Percentiles rank a stretch among this genome's conserved stretches.
Evolutionary conservation across 225 moss, liverwort and hornwort species (phyloP).

Genomic region (Bryum argenteum): DNA sequence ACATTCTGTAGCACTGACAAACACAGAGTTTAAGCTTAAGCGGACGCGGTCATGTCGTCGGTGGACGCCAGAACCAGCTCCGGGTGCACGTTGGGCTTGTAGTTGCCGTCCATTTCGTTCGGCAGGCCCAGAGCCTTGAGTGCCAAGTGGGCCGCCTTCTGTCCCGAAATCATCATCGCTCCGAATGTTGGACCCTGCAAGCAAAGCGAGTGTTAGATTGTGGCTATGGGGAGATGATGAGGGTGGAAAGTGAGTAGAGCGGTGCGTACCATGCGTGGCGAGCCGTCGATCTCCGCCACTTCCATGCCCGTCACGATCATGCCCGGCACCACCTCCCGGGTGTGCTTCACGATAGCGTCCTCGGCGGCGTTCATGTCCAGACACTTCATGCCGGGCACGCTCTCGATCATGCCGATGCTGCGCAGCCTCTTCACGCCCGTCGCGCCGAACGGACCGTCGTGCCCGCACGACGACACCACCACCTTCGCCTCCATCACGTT

Average conservation of each 20-base stretch:
- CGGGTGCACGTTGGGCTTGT: constrained; percentile 68
- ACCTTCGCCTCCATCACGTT: constrained; percentile 98
- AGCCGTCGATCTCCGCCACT: constrained; percentile 95
- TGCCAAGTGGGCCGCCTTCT: constrained; percentile 90
- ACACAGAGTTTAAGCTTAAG: constrained; percentile 34
- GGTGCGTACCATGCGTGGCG: constrained; percentile 73
- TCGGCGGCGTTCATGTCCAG: constrained; percentile 96
- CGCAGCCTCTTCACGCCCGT: constrained; percentile 93
- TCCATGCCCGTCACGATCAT: constrained; percentile 99
- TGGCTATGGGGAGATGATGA: no score
- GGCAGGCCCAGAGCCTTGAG: constrained; percentile 80
- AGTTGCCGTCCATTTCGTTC: constrained; percentile 91
- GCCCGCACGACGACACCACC: constrained; percentile 93
- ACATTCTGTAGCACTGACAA: neutral
- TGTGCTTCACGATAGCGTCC: constrained; percentile 78
- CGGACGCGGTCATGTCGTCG: constrained; percentile 69
- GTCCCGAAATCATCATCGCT: constrained; percentile 98
- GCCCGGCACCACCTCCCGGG: constrained; percentile 91
- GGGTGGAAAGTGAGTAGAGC: neutral
- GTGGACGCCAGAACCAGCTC: constrained; percentile 73
- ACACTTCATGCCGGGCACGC: constrained; percentile 90
- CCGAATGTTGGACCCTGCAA: constrained; percentile 93
- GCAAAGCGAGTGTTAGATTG: neutral
- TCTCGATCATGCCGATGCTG: constrained; percentile 88
- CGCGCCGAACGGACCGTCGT: constrained; percentile 94